A percentile compares a stretch with the other conserved stretches of the same genome.
These are phyloP conservation scores for Penicillium carneum DNA, from an alignment of 2,329 filamentous ascomycete species.

Conservation along the genomic window DNA sequence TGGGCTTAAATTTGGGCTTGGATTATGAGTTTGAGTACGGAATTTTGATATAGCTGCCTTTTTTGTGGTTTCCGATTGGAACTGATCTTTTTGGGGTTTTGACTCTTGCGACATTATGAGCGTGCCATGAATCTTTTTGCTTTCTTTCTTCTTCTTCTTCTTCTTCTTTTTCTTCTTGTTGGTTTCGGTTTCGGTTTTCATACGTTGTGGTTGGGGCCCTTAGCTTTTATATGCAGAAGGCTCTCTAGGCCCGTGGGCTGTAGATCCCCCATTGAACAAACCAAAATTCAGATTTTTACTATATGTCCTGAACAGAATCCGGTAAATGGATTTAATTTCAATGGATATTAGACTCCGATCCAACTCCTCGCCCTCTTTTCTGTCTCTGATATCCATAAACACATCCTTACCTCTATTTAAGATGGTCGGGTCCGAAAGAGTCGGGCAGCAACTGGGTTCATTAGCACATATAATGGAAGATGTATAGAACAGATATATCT, in stretches of 20 bases:
- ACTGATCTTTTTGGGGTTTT: conserved; percentile 7
- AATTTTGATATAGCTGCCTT: conserved; percentile 5
- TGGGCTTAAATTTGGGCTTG: background rate
- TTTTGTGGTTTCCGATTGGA: conserved; percentile 3
- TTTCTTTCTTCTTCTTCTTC: conserved; percentile 15
- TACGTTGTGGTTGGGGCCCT: background rate
- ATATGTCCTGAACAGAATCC: background rate
- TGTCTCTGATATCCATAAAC: background rate
- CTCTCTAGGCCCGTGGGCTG: background rate
- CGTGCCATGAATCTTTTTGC: conserved; percentile 12
- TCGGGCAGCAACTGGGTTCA: conserved; percentile 67
- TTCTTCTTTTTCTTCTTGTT: conserved; percentile 10
- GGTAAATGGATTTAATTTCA: background rate
- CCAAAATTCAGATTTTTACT: background rate
- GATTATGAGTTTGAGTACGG: background rate
- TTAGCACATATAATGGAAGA: conserved; percentile 9
- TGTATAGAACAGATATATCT: background rate
- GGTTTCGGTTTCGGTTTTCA: conserved; percentile 1
- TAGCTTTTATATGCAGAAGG: background rate
- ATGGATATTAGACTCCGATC: background rate
- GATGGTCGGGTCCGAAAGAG: conserved; percentile 71
- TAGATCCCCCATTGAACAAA: conserved; percentile 1
- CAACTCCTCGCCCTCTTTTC: background rate
- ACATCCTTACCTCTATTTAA: conserved; percentile 39
- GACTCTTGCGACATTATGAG: conserved; percentile 36